These are phyloP conservation scores for Kodamaea anthophila DNA, from an alignment of 1,139 yeast species.

Conservation along the genomic window DNA sequence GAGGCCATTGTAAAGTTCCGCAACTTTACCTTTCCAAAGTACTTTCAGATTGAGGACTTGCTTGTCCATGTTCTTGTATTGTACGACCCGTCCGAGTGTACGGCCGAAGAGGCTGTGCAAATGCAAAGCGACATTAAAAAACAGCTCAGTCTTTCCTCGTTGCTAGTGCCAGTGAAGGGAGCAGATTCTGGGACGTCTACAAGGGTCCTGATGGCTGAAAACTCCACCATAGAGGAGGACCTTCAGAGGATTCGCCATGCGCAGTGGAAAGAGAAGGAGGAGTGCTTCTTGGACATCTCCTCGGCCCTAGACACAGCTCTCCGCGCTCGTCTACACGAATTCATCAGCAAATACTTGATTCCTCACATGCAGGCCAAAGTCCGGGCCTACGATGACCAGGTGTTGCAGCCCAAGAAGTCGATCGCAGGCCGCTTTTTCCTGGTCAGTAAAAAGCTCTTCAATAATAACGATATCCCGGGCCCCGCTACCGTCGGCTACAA, in stretches of 20 bases:
- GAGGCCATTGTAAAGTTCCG: conserved; percentile 38
- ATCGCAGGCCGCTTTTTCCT: conserved; percentile 70
- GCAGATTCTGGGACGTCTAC: conserved; percentile 8
- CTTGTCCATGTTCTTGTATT: conserved; percentile 42
- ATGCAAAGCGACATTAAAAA: conserved; percentile 29
- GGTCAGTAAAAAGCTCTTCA: conserved; percentile 55
- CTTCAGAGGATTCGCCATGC: conserved; percentile 34
- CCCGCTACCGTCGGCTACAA: conserved; percentile 23
- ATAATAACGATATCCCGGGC: conserved; percentile 13
- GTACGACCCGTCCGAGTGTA: conserved; percentile 20
- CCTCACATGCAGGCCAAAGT: conserved; percentile 79
- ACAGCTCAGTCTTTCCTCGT: conserved; percentile 22
- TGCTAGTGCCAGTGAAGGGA: conserved; percentile 21
- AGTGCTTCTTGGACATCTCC: conserved; percentile 20
- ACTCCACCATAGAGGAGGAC: conserved; percentile 51
- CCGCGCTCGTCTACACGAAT: conserved; percentile 42
- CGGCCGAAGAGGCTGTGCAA: conserved; percentile 12
- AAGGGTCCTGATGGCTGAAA: conserved; percentile 23
- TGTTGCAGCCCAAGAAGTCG: conserved; percentile 63
- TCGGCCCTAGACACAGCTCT: conserved; percentile 35
- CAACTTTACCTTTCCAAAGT: conserved; percentile 46
- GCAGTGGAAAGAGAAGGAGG: conserved; percentile 12
- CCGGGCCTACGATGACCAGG: conserved; percentile 71
- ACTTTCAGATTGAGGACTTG: conserved; percentile 53
- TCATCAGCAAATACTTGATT: conserved; percentile 51